These are phyloP conservation scores for Marasmius oreades DNA, from an alignment of 1,284 basidiomycete genomes.

Conservation along the genomic window DNA sequence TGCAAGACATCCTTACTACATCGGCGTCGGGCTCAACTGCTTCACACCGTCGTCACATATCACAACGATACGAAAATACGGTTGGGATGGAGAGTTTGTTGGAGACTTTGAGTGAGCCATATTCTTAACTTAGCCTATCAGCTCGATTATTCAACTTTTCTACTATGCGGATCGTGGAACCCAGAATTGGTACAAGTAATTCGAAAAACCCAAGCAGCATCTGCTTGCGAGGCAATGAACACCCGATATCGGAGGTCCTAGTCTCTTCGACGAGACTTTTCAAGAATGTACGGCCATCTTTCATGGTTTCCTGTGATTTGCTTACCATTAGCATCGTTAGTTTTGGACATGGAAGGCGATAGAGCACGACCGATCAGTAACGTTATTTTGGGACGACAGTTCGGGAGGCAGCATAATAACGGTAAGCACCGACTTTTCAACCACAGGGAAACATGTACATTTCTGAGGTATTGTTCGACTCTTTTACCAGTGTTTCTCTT, in stretches of 20 bases:
- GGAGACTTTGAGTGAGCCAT: constrained; percentile 38
- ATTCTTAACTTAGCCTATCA: not conserved
- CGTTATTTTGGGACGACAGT: constrained; percentile 35
- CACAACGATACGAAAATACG: constrained; percentile 31
- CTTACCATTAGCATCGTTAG: constrained; percentile 16
- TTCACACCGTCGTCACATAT: constrained; percentile 39
- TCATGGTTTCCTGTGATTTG: not conserved
- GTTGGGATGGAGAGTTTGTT: constrained; percentile 33
- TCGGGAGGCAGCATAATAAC: constrained; percentile 23
- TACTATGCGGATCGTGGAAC: not conserved
- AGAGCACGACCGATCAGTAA: constrained; percentile 22
- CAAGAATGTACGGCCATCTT: constrained; percentile 25
- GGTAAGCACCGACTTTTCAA: constrained; percentile 15
- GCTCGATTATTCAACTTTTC: not conserved
- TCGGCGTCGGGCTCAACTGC: constrained; percentile 38
- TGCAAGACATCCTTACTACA: constrained; percentile 31
- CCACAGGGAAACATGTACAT: too few relatives aligned
- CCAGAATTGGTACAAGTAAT: constrained; percentile 27
- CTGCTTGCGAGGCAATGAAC: constrained; percentile 34
- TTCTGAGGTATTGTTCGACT: too few relatives aligned
- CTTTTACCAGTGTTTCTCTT: constrained; percentile 32
- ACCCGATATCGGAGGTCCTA: constrained; percentile 31
- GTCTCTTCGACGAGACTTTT: constrained; percentile 30
- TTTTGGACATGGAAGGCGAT: constrained; percentile 32
- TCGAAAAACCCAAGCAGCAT: constrained; percentile 29